Percentiles rank a stretch among this genome's conserved stretches.
Conservation (phyloP, 257 asterid species). For the Primulina tabacum region DNA sequence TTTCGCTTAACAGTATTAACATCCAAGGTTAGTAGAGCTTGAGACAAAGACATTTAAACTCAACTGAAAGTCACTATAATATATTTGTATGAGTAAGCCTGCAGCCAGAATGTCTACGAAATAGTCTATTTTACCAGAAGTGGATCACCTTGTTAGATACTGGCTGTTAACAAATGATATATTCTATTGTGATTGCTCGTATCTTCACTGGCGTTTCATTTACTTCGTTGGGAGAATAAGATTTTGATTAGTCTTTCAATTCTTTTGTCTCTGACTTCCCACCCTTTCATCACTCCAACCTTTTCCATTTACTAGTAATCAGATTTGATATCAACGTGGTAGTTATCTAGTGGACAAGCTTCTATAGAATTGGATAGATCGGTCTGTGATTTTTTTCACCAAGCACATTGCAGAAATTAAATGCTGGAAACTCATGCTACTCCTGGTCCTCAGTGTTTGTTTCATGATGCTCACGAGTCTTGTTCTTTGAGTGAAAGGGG, state of each 20-base stretch:
- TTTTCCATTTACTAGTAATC: slow-evolving; percentile 10
- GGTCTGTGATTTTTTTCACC: not conserved
- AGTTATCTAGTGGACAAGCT: not conserved
- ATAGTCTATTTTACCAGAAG: slow-evolving; percentile 12
- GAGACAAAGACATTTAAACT: slow-evolving; percentile 4
- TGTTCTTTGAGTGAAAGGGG: not conserved
- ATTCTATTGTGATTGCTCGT: slow-evolving; percentile 10
- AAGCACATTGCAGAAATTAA: slow-evolving; percentile 11
- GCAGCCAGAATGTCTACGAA: slow-evolving; percentile 13
- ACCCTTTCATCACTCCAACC: not conserved
- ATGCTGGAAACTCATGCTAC: slow-evolving; percentile 17
- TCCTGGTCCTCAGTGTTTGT: not conserved
- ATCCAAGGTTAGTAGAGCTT: slow-evolving; percentile 58
- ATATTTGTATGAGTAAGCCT: slow-evolving; percentile 7
- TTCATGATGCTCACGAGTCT: not conserved
- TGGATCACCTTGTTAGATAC: slow-evolving; percentile 6
- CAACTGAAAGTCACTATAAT: slow-evolving; percentile 8
- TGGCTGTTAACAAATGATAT: slow-evolving; percentile 4
- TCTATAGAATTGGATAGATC: not conserved
- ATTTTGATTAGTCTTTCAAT: not conserved
- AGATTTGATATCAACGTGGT: slow-evolving; percentile 3
- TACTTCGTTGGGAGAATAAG: slow-evolving; percentile 6
- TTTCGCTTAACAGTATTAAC: slow-evolving; percentile 59
- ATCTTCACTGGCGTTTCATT: not conserved
- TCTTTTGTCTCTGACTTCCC: not conserved